These are phyloP conservation scores for Pleurotus eryngii DNA, from an alignment of 768 basidiomycete genomes.

Conservation along the genomic window DNA sequence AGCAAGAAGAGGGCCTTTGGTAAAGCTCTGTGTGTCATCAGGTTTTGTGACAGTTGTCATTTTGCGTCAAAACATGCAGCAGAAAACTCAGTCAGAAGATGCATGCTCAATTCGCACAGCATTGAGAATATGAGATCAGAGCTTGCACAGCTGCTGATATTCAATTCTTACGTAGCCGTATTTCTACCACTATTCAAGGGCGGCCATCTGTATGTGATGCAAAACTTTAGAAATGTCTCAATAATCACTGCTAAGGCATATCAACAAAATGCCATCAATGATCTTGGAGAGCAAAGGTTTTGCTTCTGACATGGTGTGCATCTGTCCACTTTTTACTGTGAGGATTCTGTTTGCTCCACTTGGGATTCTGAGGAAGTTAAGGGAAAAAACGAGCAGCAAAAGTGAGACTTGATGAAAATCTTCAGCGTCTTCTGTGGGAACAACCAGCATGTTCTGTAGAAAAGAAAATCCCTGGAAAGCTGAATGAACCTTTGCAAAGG, in stretches of 20 bases:
- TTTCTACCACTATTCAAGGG: slow-evolving; percentile 10
- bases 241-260: slow-evolving; percentile 30
- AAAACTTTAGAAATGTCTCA: slow-evolving; percentile 25
- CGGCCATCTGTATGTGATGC: slow-evolving; percentile 11
- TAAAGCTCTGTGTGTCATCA: slow-evolving; percentile 29
- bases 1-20: slow-evolving; percentile 20
- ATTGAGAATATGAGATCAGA: slow-evolving; percentile 28
- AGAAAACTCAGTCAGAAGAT: slow-evolving; percentile 15
- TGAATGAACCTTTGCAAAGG: slow-evolving; percentile 28
- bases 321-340: slow-evolving; percentile 22
- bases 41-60: slow-evolving; percentile 29
- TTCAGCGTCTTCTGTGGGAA: no score
- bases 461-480: no score
- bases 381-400: no score
- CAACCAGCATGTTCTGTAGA: no score
- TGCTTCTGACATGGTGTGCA: slow-evolving; percentile 24
- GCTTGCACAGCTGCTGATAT: slow-evolving; percentile 30
- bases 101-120: slow-evolving; percentile 24
- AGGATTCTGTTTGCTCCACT: no score
- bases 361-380: no score
- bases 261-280: slow-evolving; percentile 28
- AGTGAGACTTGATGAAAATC: no score
- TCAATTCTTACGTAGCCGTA: slow-evolving; percentile 19
- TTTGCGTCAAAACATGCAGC: slow-evolving; percentile 30
- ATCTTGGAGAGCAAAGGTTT: slow-evolving; percentile 21